Evolutionary conservation across 495 filamentous ascomycete species (phyloP).

Genomic region (Hypoxylon cercidicola): DNA sequence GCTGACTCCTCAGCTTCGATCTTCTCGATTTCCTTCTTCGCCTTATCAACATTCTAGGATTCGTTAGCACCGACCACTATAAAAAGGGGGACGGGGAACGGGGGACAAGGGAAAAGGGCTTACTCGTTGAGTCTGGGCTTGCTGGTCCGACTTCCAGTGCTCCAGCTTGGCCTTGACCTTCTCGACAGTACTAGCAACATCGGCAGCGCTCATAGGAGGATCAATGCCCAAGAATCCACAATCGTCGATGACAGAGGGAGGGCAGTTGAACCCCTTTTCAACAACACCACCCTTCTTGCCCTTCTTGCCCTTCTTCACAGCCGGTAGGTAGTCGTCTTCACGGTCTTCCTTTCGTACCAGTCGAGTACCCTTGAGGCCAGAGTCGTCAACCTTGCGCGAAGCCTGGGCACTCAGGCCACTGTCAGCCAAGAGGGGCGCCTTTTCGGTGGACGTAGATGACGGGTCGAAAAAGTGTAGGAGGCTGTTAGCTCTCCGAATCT

Average conservation of each 20-base stretch:
- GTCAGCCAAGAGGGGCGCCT: constrained; percentile 71
- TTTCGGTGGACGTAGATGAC: constrained; percentile 66
- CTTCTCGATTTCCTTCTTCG: constrained; percentile 70
- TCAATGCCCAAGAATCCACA: constrained; percentile 84
- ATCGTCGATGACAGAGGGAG: constrained; percentile 89
- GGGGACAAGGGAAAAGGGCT: constrained; percentile 43
- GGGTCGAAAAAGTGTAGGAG: constrained; percentile 93
- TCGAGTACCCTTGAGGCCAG: constrained; percentile 78
- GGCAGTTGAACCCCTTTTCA: constrained; percentile 77
- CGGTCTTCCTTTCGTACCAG: constrained; percentile 83
- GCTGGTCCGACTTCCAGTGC: constrained; percentile 93
- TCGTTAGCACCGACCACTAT: constrained; percentile 60
- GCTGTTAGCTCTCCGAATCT: constrained; percentile 86
- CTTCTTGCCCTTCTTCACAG: constrained; percentile 92
- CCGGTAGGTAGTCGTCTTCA: constrained; percentile 88
- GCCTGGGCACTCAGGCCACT: constrained; percentile 72
- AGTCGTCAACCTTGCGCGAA: constrained; percentile 81
- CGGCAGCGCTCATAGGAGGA: constrained; percentile 83
- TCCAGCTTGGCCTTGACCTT: constrained; percentile 91
- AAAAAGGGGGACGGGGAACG: background rate
- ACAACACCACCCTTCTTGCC: constrained; percentile 69
- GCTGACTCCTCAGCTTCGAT: constrained; percentile 66
- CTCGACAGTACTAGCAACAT: constrained; percentile 80
- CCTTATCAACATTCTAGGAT: constrained; percentile 82
- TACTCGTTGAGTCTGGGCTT: constrained; percentile 91